A percentile compares a stretch with the other conserved stretches of the same genome.
Conservation (phyloP, 345 rosid genomes). For the Melaleuca quinquenervia region DNA sequence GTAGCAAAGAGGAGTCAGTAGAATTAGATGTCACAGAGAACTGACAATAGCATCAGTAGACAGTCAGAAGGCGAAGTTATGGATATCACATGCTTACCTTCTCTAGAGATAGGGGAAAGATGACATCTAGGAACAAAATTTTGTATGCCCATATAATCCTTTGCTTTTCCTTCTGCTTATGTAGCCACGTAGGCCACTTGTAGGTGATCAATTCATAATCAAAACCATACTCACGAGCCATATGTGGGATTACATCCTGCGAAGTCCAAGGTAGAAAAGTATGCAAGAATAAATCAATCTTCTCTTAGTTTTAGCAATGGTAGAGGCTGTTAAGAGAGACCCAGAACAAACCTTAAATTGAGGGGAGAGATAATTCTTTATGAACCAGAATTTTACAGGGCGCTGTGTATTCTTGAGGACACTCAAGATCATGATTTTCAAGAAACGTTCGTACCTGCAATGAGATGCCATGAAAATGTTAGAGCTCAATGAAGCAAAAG, state of each 20-base stretch:
- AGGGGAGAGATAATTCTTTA: constrained; percentile 97
- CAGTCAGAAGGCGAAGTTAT: not conserved
- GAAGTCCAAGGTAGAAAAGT: not conserved
- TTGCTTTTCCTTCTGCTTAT: constrained; percentile 98
- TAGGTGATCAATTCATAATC: constrained; percentile 89
- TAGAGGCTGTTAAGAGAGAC: not conserved
- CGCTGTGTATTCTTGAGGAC: constrained; percentile 87
- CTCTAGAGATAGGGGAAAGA: constrained; percentile 91
- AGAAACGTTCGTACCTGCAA: constrained; percentile 92
- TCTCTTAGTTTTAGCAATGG: not conserved
- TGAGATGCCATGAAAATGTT: not conserved
- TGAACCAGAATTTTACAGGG: constrained; percentile 98
- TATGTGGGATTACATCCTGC: constrained; percentile 95
- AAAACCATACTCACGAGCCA: constrained; percentile 90
- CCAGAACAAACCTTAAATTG: constrained; percentile 67
- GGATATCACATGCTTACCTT: constrained; percentile 39
- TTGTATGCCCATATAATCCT: constrained; percentile 98
- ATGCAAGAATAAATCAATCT: not conserved
- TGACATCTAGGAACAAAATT: constrained; percentile 94
- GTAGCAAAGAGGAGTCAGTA: not conserved
- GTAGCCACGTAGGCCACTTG: constrained; percentile 99
- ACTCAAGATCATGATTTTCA: constrained; percentile 93
- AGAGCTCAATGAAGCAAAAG: not conserved
- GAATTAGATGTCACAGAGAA: not conserved
- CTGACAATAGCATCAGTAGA: not conserved